Evolutionary conservation across 192 early-diverging fungal species (phyloP), one percentile per base, ranked within the genome.

Genomic region (Coemansia sp.): DNA sequence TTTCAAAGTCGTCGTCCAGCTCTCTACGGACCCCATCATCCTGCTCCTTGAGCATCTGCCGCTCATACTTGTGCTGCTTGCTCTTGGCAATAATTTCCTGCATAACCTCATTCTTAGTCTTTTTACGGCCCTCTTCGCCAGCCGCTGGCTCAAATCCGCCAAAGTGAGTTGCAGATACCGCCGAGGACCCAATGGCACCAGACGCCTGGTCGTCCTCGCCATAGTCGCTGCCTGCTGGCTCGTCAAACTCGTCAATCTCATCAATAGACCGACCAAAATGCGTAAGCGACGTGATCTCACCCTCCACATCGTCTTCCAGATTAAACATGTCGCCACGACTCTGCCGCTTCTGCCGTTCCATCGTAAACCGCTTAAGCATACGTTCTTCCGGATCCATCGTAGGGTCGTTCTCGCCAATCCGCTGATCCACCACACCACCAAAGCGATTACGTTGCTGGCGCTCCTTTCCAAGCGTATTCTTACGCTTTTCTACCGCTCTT

Each of bases 41-140:
- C 55, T 94, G 84, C 57, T 96, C 92, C 63, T 91, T 90, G 30
- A 83, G 82, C 58, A 83, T 74, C 79, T 96, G 94, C 9, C 94
- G 88, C 63, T 99, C 94, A 43, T 85, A 72, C 81, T 97, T 98
- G 82, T 97, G 86, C 59, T 85, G 61, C 73, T 99, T 99, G 78
- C 89, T 92, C 79, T 99, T 99, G 38, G 90, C 90, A 62, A 99
- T 98, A 23, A 99, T 66, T 69, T 99, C 95, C 66, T 90, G 88
- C 97, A 98, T 98, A 38, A 99, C 72, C 76, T 99, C 97, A 26
- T 83, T 84, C 73, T 94, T 94, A 28, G 90, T 85, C 77, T 96
- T 97, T 38, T 80, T 82, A 36, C 78, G 81, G 14, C 50, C 61
- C 14, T 59, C 59, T 35, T 10, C 39, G 18, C 37, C 46, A 0